phyloP scores from a whole-genome alignment of 2,329 filamentous ascomycete genomes.

The Stemphylium lycopersici region DNA sequence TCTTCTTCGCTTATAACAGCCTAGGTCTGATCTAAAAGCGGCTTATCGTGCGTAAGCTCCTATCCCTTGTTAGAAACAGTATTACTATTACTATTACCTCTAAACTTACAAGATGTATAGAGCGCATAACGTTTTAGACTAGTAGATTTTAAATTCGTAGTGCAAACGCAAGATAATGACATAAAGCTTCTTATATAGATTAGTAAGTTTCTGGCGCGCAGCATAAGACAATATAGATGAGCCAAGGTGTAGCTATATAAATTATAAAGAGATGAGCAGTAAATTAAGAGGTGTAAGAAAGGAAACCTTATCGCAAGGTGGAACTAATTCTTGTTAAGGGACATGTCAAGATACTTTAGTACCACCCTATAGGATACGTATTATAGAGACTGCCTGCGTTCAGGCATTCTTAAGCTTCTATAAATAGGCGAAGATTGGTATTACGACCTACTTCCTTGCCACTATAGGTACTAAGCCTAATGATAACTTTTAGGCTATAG shows the following conservation, averaged over 20 bases:
- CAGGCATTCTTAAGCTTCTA: constrained; percentile 1
- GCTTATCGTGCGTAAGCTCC: not conserved
- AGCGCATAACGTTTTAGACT: constrained; percentile 7
- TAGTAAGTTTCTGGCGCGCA: not conserved
- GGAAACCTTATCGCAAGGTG: constrained; percentile 1
- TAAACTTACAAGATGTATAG: constrained; percentile 7
- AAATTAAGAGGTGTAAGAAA: constrained; percentile 6
- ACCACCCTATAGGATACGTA: not conserved
- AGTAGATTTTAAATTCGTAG: not conserved
- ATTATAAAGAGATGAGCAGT: constrained; percentile 4
- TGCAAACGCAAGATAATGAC: not conserved
- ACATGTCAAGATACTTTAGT: constrained; percentile 2
- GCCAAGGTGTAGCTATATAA: constrained; percentile 7
- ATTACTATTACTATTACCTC: constrained; percentile 5
- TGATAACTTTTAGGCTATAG: constrained; percentile 1
- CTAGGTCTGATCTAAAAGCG: constrained; percentile 2
- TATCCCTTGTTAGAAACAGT: constrained; percentile 4
- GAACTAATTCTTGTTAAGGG: constrained; percentile 1
- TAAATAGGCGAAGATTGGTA: not conserved
- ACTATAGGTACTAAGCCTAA: constrained; percentile 5
- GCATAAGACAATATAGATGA: constrained; percentile 5
- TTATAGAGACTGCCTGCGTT: not conserved
- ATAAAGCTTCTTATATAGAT: constrained; percentile 3
- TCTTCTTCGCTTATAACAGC: constrained; percentile 14
- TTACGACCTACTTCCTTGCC: constrained; percentile 4